Evolutionary conservation across 805 yeast genomes (phyloP), one percentile per base, ranked within the genome.

Genomic region (Komagataella phaffii): DNA sequence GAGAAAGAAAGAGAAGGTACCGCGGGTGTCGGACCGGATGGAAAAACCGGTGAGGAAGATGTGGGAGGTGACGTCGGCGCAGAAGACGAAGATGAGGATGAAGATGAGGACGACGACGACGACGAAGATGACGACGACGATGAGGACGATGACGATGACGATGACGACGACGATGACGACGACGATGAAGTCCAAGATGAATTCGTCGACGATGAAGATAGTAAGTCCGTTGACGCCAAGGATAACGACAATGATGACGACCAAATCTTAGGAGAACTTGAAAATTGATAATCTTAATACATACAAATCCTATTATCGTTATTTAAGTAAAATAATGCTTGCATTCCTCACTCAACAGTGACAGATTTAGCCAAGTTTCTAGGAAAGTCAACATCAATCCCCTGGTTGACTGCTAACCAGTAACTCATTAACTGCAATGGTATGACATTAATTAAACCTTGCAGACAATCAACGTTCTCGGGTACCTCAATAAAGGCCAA

Each of bases 301-400:
- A 30, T 30, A 30, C 40, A 30, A 30, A 30, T 30, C 40, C 40
- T 30, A 30, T 14, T 30, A 30, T 30, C 40, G 40, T 30, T 30
- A 30, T 30, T 30, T 30, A 30, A 30, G 40, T 30, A 30, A 30
- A 30, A 30, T 30, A 30, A 30, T 30, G 14, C 40, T 30, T 30
- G 40, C 40, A 30, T 30, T 30, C 40, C 40, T 65, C 74, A 90
- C 73, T 89, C 98, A 56, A 93, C 99, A 49, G 99, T 93, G 53
- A 93, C 99, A 50, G 96, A 85, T 75, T 93, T 93, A 56, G 99
- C 99, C 71, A 93, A 79, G 74, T 93, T 93, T 72, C 99, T 82
- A 58, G 99, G 99, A 82, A 91, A 91, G 69, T 93, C 99, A 53
- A 95, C 99, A 64, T 93, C 96, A 59, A 87, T 84, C 45, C 97